Evolutionary conservation across 2,329 filamentous ascomycete genomes (phyloP), one percentile per base, ranked within the genome.

Genomic region (Ophiostoma triangulosporum): DNA sequence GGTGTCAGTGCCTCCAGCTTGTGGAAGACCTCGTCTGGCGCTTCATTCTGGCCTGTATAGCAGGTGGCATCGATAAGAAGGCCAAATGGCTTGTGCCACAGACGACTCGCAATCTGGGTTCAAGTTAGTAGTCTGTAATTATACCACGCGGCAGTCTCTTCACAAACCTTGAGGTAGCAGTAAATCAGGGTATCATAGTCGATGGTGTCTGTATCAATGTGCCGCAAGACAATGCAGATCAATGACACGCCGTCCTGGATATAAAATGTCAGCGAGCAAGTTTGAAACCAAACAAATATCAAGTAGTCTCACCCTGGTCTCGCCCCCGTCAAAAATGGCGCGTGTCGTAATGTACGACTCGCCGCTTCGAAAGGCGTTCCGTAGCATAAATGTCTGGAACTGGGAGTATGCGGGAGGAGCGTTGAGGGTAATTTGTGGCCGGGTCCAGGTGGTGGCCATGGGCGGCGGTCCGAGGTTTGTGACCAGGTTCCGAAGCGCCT

Each of bases 311-410:
- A 45, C 40, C 24, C 83, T 84, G 67, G 78, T 84, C 65, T 85
- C 81, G 20, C 82, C 82, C 32, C 82, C 82, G 62, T 86, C 82
- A 61, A 85, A 86, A 12, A 86, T 78, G 26, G 81, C 81, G 22
- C 81, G 73, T 24, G 78, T 77, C 2, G 80, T 81, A 22, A 82
- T 65, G 55, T 82, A 78, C 3, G 80, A 82, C 59, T 84, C 82
- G 0, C 76, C 78, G 59, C 77, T 79, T 35, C 78, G 74, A 58
- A 82, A 81, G 2, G 81, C 81, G 62, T 85, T 84, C 17, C 77
- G 76, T 46, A 86, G 72, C 82, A 86, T 86, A 61, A 86, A 86
- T 58, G 84, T 79, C 59, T 86, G 82, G 59, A 86, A 86, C 24
- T 80, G 72, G 2, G 81, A 84, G 63, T 85, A 86, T 6, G 77